A percentile compares a stretch with the other conserved stretches of the same genome.
phyloP scores from a whole-genome alignment of 2,329 filamentous ascomycete species.

The Penicillium hordei region DNA sequence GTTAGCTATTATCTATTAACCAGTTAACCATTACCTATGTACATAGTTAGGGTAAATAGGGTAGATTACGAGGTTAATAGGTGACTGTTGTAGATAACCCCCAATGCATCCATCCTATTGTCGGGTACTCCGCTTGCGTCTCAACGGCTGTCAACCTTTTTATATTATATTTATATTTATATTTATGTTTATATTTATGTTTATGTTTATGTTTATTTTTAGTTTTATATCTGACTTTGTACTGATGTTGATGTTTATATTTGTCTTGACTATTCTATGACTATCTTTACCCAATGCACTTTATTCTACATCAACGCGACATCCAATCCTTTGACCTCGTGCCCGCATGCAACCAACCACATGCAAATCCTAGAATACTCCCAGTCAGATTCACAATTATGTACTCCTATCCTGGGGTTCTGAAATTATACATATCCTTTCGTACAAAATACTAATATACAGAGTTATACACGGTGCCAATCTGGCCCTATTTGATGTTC shows the following conservation, averaged over 20 bases:
- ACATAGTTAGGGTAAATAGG: too few species aligned
- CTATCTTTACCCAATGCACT: not conserved
- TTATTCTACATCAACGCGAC: not conserved
- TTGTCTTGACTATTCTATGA: not conserved
- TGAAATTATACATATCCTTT: not conserved
- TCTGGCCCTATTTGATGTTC: not conserved
- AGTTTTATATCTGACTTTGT: not conserved
- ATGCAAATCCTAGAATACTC: not conserved
- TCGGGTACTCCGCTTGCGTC: not conserved
- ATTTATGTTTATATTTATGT: not conserved
- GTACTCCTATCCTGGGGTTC: not conserved
- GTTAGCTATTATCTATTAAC: too few species aligned
- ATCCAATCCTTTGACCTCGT: conserved; percentile 20
- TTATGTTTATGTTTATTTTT: not conserved
- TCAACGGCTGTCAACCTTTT: not conserved
- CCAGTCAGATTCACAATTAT: not conserved
- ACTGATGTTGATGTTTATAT: not conserved
- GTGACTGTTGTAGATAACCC: too few species aligned
- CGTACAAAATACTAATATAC: not conserved
- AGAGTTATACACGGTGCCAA: not conserved
- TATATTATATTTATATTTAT: not conserved
- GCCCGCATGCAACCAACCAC: not conserved
- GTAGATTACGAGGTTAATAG: too few species aligned
- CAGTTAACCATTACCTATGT: too few species aligned
- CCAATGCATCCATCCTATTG: too few species aligned